Evolutionary conservation across 2,329 filamentous ascomycete species (phyloP), one percentile per base, ranked within the genome.

Genomic region (Aspergillus fructus): DNA sequence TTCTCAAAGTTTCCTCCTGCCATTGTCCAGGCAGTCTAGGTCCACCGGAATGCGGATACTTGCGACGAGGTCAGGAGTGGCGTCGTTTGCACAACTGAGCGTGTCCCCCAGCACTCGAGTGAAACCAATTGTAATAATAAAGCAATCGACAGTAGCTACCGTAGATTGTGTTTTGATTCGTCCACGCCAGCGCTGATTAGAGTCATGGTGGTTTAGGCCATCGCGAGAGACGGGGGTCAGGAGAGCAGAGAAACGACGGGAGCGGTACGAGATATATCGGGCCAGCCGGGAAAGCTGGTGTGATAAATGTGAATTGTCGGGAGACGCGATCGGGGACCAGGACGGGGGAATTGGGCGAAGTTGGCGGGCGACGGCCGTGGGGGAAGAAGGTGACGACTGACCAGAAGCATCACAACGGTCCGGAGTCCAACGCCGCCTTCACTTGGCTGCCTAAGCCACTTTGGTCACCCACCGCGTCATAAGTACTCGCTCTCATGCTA

Each of bases 1-100:
- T 97, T 99, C 83, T 99, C 94, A 74, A 97, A 97, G 58, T 90
- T 93, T 80, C 64, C 61, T 80, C 64, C 61, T 45, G 71, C 64
- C 73, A 75, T 75, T 57, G 59, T 70, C 58, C 58, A 56, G 30
- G 46, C 30, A 51, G 41, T 33, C 13, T 58, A 48, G 30, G 47
- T 55, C 15, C 33, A 30, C 27, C 27, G 27, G 27, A 30, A 30
- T 57, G 54, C 48, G 37, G 9, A 59, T 47, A 53, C 58, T 56
- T 53, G 59, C 41, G 49, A 55, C 52, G 55, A 55, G 23, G 21
- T 58, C 53, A 55, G 50, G 56, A 59, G 59, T 43, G 45, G 51
- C 48, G 56, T 51, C 43, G 48, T 37, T 37, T 24, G 42, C 34
- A 47, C 19, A 48, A 48, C 50, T 52, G 33, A 37, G 41, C 12